phyloP scores from a whole-genome alignment of 495 filamentous ascomycete species.

The Darksidea phi region DNA sequence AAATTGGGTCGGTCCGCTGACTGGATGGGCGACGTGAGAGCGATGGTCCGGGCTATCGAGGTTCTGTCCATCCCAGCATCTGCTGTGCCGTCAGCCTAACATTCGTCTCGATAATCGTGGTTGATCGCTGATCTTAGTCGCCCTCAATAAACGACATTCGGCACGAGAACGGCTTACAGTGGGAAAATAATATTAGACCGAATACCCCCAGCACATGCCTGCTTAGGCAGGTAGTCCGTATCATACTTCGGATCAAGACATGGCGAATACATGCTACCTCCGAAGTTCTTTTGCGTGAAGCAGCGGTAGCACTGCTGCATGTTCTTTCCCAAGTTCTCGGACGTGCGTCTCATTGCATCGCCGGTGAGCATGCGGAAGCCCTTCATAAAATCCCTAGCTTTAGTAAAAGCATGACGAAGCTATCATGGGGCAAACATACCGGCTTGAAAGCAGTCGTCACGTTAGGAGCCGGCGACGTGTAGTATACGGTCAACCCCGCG shows the following conservation, averaged over 20 bases:
- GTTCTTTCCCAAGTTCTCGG: slow-evolving; percentile 13
- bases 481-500: slow-evolving; percentile 26
- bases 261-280: slow-evolving; percentile 18
- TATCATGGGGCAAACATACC: slow-evolving; percentile 4
- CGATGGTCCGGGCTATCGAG: slow-evolving; percentile 52
- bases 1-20: slow-evolving; percentile 14
- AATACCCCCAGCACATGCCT: slow-evolving; percentile 29
- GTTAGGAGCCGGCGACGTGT: slow-evolving; percentile 12
- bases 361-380: slow-evolving; percentile 33
- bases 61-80: slow-evolving; percentile 56
- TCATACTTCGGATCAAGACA: slow-evolving; percentile 20
- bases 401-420: not conserved
- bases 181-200: slow-evolving; percentile 28
- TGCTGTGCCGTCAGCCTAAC: not conserved
- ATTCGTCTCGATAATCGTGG: too few relatives aligned
- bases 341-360: slow-evolving; percentile 19
- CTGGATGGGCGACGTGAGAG: slow-evolving; percentile 37
- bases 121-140: too few relatives aligned
- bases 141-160: not conserved
- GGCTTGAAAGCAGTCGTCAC: slow-evolving; percentile 28
- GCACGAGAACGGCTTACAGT: slow-evolving; percentile 1
- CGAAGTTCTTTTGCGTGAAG: slow-evolving; percentile 14
- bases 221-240: slow-evolving; percentile 21
- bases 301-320: slow-evolving; percentile 29
- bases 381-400: slow-evolving; percentile 16